These are phyloP conservation scores for Anthracocystis walkeri DNA, from an alignment of 1,284 basidiomycete genomes.

Conservation along the genomic window DNA sequence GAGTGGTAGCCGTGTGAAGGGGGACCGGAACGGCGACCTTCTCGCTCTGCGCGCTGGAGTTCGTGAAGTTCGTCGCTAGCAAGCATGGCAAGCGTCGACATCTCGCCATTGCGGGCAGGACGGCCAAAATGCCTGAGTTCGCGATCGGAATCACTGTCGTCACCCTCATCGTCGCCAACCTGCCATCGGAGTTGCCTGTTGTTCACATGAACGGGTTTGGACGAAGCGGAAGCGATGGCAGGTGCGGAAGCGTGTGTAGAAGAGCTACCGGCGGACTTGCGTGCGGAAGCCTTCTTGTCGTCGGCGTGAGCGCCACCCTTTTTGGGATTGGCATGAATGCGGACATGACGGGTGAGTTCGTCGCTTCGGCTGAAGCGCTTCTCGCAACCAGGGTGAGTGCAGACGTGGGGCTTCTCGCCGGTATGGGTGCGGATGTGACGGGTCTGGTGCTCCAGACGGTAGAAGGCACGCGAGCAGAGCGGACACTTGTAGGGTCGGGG, in stretches of 20 bases:
- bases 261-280: conserved; percentile 28
- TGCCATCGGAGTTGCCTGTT: conserved; percentile 48
- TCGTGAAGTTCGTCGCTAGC: conserved; percentile 66
- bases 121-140: conserved; percentile 26
- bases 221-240: conserved; percentile 42
- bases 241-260: conserved; percentile 19
- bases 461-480: conserved; percentile 67
- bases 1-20: conserved; percentile 23
- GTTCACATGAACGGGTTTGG: conserved; percentile 19
- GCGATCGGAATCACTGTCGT: conserved; percentile 60
- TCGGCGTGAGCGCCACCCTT: conserved; percentile 40
- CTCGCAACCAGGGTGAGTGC: conserved; percentile 93
- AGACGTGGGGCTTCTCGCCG: conserved; percentile 95
- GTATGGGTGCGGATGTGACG: conserved; percentile 98
- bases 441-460: conserved; percentile 76
- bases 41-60: conserved; percentile 61
- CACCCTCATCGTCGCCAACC: conserved; percentile 52
- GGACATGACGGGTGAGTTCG: conserved; percentile 93
- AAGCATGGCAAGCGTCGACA: conserved; percentile 66
- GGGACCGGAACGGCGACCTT: conserved; percentile 40
- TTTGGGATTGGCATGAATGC: conserved; percentile 80
- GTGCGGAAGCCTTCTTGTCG: conserved; percentile 36
- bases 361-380: conserved; percentile 97
- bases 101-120: conserved; percentile 51
- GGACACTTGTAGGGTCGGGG: conserved; percentile 69